A percentile compares a stretch with the other conserved stretches of the same genome.
phyloP scores from a whole-genome alignment of 306 rosid genomes.

The Styphnolobium japonicum region DNA sequence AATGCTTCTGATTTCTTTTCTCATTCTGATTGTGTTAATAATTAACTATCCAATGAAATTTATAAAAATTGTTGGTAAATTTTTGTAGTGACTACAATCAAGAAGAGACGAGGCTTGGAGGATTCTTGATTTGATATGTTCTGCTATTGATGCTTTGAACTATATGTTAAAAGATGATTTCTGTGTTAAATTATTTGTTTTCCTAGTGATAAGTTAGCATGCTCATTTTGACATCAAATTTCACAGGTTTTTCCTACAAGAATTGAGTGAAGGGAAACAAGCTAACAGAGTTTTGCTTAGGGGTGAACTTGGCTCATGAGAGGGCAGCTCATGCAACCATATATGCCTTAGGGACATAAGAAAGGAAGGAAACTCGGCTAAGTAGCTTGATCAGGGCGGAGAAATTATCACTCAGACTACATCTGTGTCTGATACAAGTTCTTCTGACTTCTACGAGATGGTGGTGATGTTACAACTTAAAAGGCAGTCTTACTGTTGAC shows the following conservation, averaged over 20 bases:
- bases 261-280: neutral
- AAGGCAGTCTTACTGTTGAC: neutral
- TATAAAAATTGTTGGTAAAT: neutral
- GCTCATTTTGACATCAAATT: neutral
- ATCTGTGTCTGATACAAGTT: neutral
- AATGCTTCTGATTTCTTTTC: neutral
- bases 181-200: neutral
- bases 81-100: neutral
- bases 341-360: neutral
- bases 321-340: constrained; percentile 1
- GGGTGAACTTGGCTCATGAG: neutral
- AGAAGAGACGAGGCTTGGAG: neutral
- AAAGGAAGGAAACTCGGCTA: neutral
- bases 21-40: neutral
- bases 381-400: neutral
- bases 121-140: constrained; percentile 14
- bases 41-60: neutral
- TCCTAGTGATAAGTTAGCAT: neutral
- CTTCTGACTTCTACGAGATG: too few relatives aligned
- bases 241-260: neutral
- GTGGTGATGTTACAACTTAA: neutral
- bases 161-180: neutral
- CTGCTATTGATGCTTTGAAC: neutral
- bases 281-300: neutral
- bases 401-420: neutral